These are phyloP conservation scores for Aspergillus udagawae DNA, from an alignment of 2,329 filamentous ascomycete genomes.

Conservation along the genomic window DNA sequence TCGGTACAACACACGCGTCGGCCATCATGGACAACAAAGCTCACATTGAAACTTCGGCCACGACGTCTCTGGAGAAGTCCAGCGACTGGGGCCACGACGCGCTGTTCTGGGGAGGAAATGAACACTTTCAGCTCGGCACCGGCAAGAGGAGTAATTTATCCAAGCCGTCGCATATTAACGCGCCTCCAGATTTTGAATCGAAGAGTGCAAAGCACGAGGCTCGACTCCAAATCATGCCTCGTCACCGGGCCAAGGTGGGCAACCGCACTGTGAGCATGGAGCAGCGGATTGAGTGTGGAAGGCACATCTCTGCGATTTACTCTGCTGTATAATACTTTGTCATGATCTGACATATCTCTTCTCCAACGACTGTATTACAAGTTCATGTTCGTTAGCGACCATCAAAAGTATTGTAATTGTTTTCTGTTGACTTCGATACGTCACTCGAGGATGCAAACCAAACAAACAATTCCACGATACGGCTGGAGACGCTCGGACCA, in stretches of 20 bases:
- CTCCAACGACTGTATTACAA: background rate
- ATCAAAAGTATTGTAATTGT: background rate
- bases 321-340: slow-evolving; percentile 51
- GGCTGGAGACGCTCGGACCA: slow-evolving; percentile 32
- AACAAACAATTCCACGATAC: slow-evolving; percentile 20
- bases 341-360: slow-evolving; percentile 1
- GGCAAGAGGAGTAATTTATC: slow-evolving; percentile 80
- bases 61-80: slow-evolving; percentile 61
- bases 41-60: slow-evolving; percentile 53
- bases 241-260: slow-evolving; percentile 63
- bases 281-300: slow-evolving; percentile 83
- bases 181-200: slow-evolving; percentile 62
- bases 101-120: slow-evolving; percentile 92
- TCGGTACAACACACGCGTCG: slow-evolving; percentile 75
- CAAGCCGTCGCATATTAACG: slow-evolving; percentile 72
- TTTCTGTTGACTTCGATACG: background rate
- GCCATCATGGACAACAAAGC: slow-evolving; percentile 82
- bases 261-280: slow-evolving; percentile 72
- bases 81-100: slow-evolving; percentile 84
- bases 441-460: slow-evolving; percentile 25
- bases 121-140: slow-evolving; percentile 87
- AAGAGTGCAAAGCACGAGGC: slow-evolving; percentile 61
- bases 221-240: slow-evolving; percentile 76
- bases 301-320: slow-evolving; percentile 78
- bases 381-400: background rate